These are phyloP conservation scores for Fusarium sp. DNA, from an alignment of 2,329 filamentous ascomycete species.

Conservation along the genomic window DNA sequence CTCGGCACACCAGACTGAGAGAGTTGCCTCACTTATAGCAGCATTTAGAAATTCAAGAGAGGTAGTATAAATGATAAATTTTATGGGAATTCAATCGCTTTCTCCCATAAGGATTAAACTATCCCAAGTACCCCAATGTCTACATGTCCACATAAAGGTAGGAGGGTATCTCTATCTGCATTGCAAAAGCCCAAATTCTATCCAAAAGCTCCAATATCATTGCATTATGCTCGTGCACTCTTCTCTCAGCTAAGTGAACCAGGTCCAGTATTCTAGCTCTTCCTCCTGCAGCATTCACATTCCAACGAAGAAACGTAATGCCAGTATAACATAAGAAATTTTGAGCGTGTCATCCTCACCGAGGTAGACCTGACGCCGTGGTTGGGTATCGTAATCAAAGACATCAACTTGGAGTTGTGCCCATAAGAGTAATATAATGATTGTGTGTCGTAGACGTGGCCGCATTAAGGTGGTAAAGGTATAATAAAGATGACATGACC, in stretches of 20 bases:
- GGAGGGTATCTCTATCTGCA: conserved; percentile 31
- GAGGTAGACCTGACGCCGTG: conserved; percentile 8
- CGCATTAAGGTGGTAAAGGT: conserved; percentile 36
- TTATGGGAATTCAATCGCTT: conserved; percentile 4
- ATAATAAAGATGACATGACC: conserved; percentile 11
- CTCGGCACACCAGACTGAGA: neutral
- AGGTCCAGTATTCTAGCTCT: conserved; percentile 8
- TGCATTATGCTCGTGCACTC: conserved; percentile 16
- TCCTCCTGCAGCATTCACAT: conserved; percentile 7
- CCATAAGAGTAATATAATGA: conserved; percentile 9
- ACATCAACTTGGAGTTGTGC: conserved; percentile 12
- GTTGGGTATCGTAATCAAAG: conserved; percentile 41
- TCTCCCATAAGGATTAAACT: neutral
- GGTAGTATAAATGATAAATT: neutral
- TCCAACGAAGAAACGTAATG: conserved; percentile 15
- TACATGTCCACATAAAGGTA: conserved; percentile 26
- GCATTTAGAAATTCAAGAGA: neutral
- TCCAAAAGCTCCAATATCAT: conserved; percentile 16
- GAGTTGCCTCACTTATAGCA: neutral
- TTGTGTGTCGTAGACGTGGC: conserved; percentile 37
- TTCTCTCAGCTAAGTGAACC: conserved; percentile 7
- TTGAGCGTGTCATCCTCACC: conserved; percentile 20
- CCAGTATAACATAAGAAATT: conserved; percentile 19
- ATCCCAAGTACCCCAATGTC: conserved; percentile 20
- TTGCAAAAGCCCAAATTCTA: conserved; percentile 24